Conservation (phyloP, 257 asterid genomes). For the Lantana camara region DNA sequence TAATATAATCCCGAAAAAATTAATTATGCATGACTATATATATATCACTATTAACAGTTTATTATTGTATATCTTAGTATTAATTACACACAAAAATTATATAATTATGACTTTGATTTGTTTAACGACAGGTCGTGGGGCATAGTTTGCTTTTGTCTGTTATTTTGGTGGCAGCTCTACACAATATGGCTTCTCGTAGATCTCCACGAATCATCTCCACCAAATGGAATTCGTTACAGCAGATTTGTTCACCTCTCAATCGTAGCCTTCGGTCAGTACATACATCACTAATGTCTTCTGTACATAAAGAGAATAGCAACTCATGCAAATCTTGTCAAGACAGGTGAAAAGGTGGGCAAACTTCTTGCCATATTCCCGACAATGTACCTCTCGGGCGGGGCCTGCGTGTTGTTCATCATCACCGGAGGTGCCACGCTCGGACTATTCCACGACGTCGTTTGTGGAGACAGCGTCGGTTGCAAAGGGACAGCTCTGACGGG, state of each 20-base stretch:
- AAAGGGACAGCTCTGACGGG: slow-evolving; percentile 32
- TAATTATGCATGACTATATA: too few species aligned
- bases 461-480: slow-evolving; percentile 30
- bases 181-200: slow-evolving; percentile 60
- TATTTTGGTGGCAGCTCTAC: slow-evolving; percentile 68
- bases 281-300: background rate
- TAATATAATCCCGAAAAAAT: too few species aligned
- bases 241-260: slow-evolving; percentile 59
- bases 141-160: slow-evolving; percentile 29
- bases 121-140: slow-evolving; percentile 59
- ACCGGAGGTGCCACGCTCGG: slow-evolving; percentile 54
- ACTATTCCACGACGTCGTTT: slow-evolving; percentile 32
- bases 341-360: slow-evolving; percentile 70
- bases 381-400: slow-evolving; percentile 66
- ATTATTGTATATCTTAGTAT: too few species aligned
- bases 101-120: background rate
- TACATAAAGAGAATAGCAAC: too few species aligned
- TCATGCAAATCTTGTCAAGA: too few species aligned
- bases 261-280: slow-evolving; percentile 58
- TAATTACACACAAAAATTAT: too few species aligned
- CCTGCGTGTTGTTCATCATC: slow-evolving; percentile 56
- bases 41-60: too few species aligned
- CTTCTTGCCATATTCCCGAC: slow-evolving; percentile 60
- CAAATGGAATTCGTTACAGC: slow-evolving; percentile 61
- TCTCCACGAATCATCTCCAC: slow-evolving; percentile 56